phyloP scores from a whole-genome alignment of 2,329 filamentous ascomycete genomes.

The Fusarium austroafricanum region DNA sequence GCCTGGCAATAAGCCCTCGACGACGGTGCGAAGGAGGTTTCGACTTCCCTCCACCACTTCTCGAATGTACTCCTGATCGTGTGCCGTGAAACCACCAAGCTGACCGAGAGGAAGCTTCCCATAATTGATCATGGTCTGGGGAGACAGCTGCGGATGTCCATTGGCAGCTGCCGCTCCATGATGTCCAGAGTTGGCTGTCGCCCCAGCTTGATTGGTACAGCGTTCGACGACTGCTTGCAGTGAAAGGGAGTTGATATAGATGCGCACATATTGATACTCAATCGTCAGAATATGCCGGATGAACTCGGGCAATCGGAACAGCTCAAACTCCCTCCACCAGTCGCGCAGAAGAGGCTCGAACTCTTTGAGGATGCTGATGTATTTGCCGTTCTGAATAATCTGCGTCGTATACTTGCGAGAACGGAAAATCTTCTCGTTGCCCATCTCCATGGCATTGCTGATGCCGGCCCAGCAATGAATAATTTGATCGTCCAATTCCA shows the following conservation, averaged over 20 bases:
- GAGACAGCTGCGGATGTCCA: slow-evolving; percentile 60
- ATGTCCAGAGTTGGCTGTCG: slow-evolving; percentile 53
- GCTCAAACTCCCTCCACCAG: slow-evolving; percentile 86
- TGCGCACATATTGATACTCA: slow-evolving; percentile 94
- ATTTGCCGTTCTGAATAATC: slow-evolving; percentile 86
- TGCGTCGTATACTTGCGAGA: slow-evolving; percentile 89
- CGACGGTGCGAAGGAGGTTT: slow-evolving; percentile 80
- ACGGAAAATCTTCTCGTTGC: slow-evolving; percentile 88
- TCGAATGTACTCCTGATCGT: slow-evolving; percentile 78
- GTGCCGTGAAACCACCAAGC: slow-evolving; percentile 71
- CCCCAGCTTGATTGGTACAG: slow-evolving; percentile 76
- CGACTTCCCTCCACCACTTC: slow-evolving; percentile 83
- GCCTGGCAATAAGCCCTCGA: slow-evolving; percentile 78
- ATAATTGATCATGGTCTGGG: slow-evolving; percentile 73
- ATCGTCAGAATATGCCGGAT: slow-evolving; percentile 85
- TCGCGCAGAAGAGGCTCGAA: slow-evolving; percentile 82
- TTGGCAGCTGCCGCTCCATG: slow-evolving; percentile 50
- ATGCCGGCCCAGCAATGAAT: slow-evolving; percentile 95
- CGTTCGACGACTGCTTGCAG: slow-evolving; percentile 95
- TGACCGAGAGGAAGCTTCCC: slow-evolving; percentile 73
- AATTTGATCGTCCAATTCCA: slow-evolving; percentile 75
- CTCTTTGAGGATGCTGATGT: slow-evolving; percentile 82
- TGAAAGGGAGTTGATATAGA: slow-evolving; percentile 94
- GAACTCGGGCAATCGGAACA: slow-evolving; percentile 74
- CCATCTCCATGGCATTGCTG: slow-evolving; percentile 90